These are phyloP conservation scores for Mycena haematopus DNA, from an alignment of 768 basidiomycete genomes.

Conservation along the genomic window DNA sequence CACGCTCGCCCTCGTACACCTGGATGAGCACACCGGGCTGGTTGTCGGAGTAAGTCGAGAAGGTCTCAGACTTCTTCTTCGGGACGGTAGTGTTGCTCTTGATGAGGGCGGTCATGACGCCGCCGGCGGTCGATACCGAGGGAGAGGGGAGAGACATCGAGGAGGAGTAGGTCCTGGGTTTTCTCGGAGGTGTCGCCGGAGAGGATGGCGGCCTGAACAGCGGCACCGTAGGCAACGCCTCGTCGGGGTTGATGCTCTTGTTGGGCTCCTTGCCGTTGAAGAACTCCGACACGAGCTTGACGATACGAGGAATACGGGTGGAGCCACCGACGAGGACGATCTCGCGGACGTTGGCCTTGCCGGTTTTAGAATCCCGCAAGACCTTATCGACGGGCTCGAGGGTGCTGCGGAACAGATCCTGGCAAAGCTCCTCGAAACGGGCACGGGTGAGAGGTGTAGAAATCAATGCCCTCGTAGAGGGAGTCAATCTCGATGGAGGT, in stretches of 20 bases:
- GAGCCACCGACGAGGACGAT: conserved; percentile 7
- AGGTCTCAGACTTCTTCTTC: background rate
- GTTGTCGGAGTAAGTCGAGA: conserved; percentile 4
- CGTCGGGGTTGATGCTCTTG: conserved; percentile 2
- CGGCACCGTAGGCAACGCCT: conserved; percentile 5
- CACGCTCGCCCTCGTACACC: conserved; percentile 5
- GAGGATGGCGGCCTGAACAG: conserved; percentile 11
- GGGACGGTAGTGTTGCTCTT: background rate
- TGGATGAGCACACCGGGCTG: background rate
- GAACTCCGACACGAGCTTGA: conserved; percentile 2
- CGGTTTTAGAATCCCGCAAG: conserved; percentile 2
- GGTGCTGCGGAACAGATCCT: background rate
- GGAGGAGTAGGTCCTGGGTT: background rate
- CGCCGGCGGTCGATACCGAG: background rate
- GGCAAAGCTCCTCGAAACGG: conserved; percentile 1
- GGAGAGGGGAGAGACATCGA: background rate
- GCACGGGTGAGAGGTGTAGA: background rate
- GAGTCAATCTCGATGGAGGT: conserved; percentile 2
- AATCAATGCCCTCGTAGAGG: background rate
- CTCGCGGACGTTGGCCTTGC: background rate
- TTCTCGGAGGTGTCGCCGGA: conserved; percentile 4
- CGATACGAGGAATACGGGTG: conserved; percentile 1
- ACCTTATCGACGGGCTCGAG: conserved; percentile 4
- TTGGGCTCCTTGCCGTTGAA: conserved; percentile 6
- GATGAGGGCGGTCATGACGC: background rate